Evolutionary conservation across 2,329 filamentous ascomycete species (phyloP), one percentile per base, ranked within the genome.

Genomic region (Myotisia sp.): DNA sequence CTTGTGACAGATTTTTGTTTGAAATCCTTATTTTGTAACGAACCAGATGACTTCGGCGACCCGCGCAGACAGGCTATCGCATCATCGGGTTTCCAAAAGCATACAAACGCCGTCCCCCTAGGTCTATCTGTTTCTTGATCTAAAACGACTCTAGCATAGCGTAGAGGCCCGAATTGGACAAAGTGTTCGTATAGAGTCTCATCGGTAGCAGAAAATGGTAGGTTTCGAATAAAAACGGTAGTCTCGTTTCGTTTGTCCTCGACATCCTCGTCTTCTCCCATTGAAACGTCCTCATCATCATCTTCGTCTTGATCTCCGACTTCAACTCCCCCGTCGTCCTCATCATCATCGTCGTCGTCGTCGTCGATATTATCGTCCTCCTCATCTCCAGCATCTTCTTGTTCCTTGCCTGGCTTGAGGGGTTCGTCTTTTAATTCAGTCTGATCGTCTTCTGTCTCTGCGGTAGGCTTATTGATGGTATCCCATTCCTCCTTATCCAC

Each of bases 31-130:
- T 48, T 13, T 65, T 59, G 60, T 19, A 63, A 56, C 7, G 45
- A 38, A n/a, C 55, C 46, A 1, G 49, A 48, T 19, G 53, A 55
- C 17, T 70, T 72, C 0, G 90, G 90, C 2, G 85, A 81, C 9
- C 65, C 68, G 43, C 75, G 77, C 41, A 94, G 64, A 52, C 90
- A 95, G 13, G 66, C 56, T 51, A 77, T 74, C 44, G 78, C 82
- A 50, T 93, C 83, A 13, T 79, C 72, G 23, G 67, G 62, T 32
- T 79, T 76, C 59, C 77, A 78, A 60, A 98, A 98, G 60, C 84
- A 92, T 19, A 95, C 87, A 50, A 98, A 98, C 3, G 79, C 90
- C 20, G 87, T 95, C 17, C 90, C 90, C 30, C 81, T 83, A 2
- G 90, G 83, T 33, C 83, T 77, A 46, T 86, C 85, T 0, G 84